Percentiles rank a stretch among this genome's conserved stretches.
phyloP scores from a whole-genome alignment of 2,329 filamentous ascomycete species.

The Stachybotrys elegans region DNA sequence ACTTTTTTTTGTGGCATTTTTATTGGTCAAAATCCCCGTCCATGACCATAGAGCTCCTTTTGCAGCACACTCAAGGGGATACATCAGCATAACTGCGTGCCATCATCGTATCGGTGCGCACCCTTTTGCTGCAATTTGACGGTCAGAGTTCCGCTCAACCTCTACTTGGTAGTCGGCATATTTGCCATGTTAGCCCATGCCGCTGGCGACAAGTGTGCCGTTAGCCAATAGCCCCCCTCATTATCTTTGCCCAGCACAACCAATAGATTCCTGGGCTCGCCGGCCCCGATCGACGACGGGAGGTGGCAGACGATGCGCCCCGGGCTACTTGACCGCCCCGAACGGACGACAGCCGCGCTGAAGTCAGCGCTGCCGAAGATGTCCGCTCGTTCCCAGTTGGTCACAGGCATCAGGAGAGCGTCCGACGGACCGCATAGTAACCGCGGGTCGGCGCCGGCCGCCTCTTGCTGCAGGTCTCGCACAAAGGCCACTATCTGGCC shows the following conservation, averaged over 20 bases:
- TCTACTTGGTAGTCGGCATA: too few relatives aligned
- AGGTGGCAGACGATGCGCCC: slow-evolving; percentile 15
- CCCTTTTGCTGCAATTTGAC: too few relatives aligned
- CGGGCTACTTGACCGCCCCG: slow-evolving; percentile 10
- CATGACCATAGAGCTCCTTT: too few relatives aligned
- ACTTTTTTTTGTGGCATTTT: too few relatives aligned
- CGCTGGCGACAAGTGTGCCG: too few relatives aligned
- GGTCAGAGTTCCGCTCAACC: too few relatives aligned
- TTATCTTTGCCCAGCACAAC: slow-evolving; percentile 21
- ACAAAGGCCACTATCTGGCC: slow-evolving; percentile 24
- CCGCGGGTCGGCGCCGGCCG: slow-evolving; percentile 11
- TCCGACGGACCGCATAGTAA: slow-evolving; percentile 25
- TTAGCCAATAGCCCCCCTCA: slow-evolving; percentile 21
- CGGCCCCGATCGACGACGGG: slow-evolving; percentile 5
- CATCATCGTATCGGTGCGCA: too few relatives aligned
- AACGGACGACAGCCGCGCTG: slow-evolving; percentile 18
- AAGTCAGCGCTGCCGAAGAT: slow-evolving; percentile 32
- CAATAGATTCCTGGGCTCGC: slow-evolving; percentile 9
- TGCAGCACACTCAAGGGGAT: too few relatives aligned
- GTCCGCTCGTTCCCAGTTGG: slow-evolving; percentile 32
- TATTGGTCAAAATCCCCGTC: too few relatives aligned
- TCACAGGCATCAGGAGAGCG: slow-evolving; percentile 26
- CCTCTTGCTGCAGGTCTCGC: slow-evolving; percentile 14
- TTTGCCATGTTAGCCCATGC: too few relatives aligned
- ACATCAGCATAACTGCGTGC: too few relatives aligned